Percentiles rank a stretch among this genome's conserved stretches.
Conservation (phyloP, 768 basidiomycete species). For the Piloderma croceum region DNA sequence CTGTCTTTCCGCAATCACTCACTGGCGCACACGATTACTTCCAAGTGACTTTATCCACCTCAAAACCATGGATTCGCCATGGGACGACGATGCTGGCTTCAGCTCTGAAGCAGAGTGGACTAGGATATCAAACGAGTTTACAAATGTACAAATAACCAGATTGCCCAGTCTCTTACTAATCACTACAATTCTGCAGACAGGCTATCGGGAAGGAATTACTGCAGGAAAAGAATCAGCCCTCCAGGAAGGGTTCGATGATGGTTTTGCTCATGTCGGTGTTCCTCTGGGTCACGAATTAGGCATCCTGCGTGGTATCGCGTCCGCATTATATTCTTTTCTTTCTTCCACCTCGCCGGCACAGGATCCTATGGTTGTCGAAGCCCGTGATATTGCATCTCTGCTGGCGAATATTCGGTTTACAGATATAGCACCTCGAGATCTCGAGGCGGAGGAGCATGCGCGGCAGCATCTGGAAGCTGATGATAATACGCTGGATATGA, state of each 20-base stretch:
- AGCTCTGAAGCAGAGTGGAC: conserved; percentile 56
- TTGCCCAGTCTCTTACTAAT: conserved; percentile 1
- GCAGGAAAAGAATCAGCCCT: conserved; percentile 84
- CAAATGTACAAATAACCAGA: conserved; percentile 44
- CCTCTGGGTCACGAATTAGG: conserved; percentile 78
- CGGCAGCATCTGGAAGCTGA: conserved; percentile 53
- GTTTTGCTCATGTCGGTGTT: conserved; percentile 67
- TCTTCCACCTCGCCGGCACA: conserved; percentile 18
- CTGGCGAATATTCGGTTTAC: conserved; percentile 59
- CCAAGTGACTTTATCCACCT: too few relatives aligned
- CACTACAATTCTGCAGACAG: conserved; percentile 47
- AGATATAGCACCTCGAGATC: conserved; percentile 70
- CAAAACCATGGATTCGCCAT: conserved; percentile 47
- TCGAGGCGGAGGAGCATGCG: conserved; percentile 76
- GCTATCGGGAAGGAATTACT: conserved; percentile 95
- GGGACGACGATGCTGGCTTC: conserved; percentile 44
- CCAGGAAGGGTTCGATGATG: conserved; percentile 87
- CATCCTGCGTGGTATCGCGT: conserved; percentile 62
- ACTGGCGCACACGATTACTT: too few relatives aligned
- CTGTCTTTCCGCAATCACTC: too few relatives aligned
- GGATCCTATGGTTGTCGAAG: conserved; percentile 33
- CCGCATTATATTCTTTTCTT: conserved; percentile 58
- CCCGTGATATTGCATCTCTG: conserved; percentile 47
- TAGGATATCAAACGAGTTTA: conserved; percentile 63
- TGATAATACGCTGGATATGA: too few relatives aligned